Base-by-base conservation (phyloP, 2,329 filamentous ascomycete genomes). In the Ascochyta rabiei region DNA sequence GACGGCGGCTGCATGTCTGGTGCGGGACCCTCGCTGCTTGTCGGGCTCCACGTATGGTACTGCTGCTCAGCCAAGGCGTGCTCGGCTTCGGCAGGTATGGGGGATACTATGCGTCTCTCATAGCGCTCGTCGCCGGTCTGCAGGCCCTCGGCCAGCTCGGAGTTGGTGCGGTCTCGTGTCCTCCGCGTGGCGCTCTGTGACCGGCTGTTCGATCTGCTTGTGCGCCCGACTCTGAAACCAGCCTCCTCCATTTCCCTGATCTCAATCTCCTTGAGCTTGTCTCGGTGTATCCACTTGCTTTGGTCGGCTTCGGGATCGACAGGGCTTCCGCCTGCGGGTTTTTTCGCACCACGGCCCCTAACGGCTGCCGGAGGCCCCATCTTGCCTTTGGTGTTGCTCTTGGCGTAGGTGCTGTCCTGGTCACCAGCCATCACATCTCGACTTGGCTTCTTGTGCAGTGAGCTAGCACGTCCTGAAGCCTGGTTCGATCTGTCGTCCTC, bases 281-380 rank as follows among this genome's bases (percentile, higher is more conserved):
- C 90, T 52, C 90, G 81, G 69, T 95, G 90, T 65, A 95, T 93
- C 90, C 90, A 95, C 73, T 90, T 88, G 28, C 86, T 89, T 57
- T 85, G 81, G 57, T 89, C 86, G 34, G 67, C 66, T 47, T 74
- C 71, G 23, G 56, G 48, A 16, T 65, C 68, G 30, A 47, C 41
- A 15, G 53, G 24, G 45, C 57, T 45, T 7, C 58, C 59, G 53
- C 60, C 59, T 31, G 58, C 33, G 10, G 59, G 31, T 61, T 71
- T 74, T 57, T 71, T 73, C 60, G 69, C 68, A 28, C 47, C 48
- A 21, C 53, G 47, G 16, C 53, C 53, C 34, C 53, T 56, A 33
- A 48, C 43, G 4, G 48, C 43, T 21, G 53, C 42, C 23, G 53
- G 48, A 35, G 55, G 51, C 9, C 48, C 48, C 45, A 49, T 49